Conservation (phyloP, 1,284 basidiomycete species). For the Chalciporus piperatoides region DNA sequence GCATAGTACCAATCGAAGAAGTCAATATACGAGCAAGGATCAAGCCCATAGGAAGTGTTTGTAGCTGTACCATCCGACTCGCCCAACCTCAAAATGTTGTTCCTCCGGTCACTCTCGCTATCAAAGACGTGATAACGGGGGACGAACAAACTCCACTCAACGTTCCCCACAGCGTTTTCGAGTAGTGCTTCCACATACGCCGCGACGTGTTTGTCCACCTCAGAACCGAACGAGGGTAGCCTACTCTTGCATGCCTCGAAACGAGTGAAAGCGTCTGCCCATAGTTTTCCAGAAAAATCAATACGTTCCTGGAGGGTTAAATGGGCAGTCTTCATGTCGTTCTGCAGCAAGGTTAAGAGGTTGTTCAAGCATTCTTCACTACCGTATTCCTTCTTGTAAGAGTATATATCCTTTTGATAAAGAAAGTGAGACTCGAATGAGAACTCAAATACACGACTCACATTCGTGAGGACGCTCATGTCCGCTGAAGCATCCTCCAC, state of each 20-base stretch:
- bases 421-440: background rate
- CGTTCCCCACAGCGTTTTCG: slow-evolving; percentile 27
- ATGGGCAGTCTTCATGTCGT: slow-evolving; percentile 18
- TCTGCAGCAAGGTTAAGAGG: slow-evolving; percentile 21
- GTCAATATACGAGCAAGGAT: background rate
- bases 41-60: background rate
- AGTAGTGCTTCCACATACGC: slow-evolving; percentile 26
- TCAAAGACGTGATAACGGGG: slow-evolving; percentile 28
- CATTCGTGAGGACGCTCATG: slow-evolving; percentile 28
- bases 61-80: background rate
- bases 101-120: slow-evolving; percentile 21
- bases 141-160: slow-evolving; percentile 28
- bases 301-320: slow-evolving; percentile 19
- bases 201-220: slow-evolving; percentile 17
- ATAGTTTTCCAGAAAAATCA: slow-evolving; percentile 13
- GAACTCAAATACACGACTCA: slow-evolving; percentile 7
- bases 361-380: slow-evolving; percentile 29
- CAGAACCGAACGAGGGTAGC: slow-evolving; percentile 19
- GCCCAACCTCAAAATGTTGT: slow-evolving; percentile 20
- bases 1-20: background rate
- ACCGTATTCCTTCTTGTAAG: slow-evolving; percentile 29
- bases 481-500: slow-evolving; percentile 29
- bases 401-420: slow-evolving; percentile 29
- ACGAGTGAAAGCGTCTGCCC: slow-evolving; percentile 17
- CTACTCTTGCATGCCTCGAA: slow-evolving; percentile 19